Conservation (phyloP, 2,329 filamentous ascomycete genomes). For the Claviceps fusiformis region DNA sequence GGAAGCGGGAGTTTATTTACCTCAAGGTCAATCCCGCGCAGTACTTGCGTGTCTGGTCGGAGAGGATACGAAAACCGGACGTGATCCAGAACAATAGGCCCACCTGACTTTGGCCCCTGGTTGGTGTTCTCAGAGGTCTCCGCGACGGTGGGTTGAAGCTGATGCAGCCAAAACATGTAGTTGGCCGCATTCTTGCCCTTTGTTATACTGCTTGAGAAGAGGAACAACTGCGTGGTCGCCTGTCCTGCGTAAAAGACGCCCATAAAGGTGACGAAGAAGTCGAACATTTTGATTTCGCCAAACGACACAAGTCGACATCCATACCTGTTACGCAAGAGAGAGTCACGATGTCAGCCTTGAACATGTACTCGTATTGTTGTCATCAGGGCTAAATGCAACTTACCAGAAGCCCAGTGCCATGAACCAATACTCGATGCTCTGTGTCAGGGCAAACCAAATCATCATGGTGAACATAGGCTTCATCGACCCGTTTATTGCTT, state of each 20-base stretch:
- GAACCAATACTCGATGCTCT: conserved; percentile 24
- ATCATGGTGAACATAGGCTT: conserved; percentile 20
- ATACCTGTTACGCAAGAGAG: conserved; percentile 12
- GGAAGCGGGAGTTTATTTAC: conserved; percentile 7
- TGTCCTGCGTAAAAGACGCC: conserved; percentile 33
- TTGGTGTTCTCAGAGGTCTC: conserved; percentile 27
- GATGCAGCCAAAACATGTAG: conserved; percentile 35
- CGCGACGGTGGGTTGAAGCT: conserved; percentile 25
- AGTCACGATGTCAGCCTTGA: not conserved
- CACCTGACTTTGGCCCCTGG: conserved; percentile 20
- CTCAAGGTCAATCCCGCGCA: conserved; percentile 28
- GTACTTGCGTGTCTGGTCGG: conserved; percentile 24
- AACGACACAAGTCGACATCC: conserved; percentile 23
- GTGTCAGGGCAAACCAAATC: conserved; percentile 24
- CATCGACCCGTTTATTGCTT: conserved; percentile 16
- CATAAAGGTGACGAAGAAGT: conserved; percentile 36
- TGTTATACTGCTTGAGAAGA: conserved; percentile 39
- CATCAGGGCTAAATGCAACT: not conserved
- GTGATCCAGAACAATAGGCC: conserved; percentile 32
- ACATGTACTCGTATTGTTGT: too few species aligned
- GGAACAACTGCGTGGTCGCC: conserved; percentile 26
- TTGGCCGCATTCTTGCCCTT: conserved; percentile 35
- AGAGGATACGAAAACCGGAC: conserved; percentile 52
- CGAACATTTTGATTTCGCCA: conserved; percentile 38
- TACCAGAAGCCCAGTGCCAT: conserved; percentile 24